Percentiles rank a stretch among this genome's conserved stretches.
Conservation (phyloP, 306 rosid genomes). For the Styphnolobium japonicum region DNA sequence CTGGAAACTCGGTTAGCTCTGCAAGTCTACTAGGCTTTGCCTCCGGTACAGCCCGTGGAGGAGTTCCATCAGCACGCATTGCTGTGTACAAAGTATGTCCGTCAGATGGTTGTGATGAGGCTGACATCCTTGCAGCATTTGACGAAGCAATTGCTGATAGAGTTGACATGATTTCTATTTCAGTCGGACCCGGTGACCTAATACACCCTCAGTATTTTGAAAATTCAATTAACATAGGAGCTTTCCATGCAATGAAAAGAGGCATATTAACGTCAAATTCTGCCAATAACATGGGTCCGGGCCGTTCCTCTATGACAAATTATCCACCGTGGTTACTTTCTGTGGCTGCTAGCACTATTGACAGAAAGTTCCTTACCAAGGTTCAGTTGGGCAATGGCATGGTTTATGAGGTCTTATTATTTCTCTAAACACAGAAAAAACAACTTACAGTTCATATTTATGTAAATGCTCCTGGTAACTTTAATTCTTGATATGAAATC, state of each 20-base stretch:
- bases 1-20: conserved; percentile 30
- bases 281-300: conserved; percentile 45
- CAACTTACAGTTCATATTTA: too few species aligned
- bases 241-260: conserved; percentile 53
- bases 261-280: conserved; percentile 48
- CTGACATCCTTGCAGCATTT: conserved; percentile 34
- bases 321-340: conserved; percentile 57
- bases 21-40: conserved; percentile 38
- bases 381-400: conserved; percentile 38
- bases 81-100: conserved; percentile 29
- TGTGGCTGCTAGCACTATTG: conserved; percentile 51
- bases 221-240: conserved; percentile 34
- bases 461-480: too few species aligned
- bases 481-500: background rate
- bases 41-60: conserved; percentile 41
- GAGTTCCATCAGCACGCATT: conserved; percentile 37
- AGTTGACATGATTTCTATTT: conserved; percentile 45
- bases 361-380: conserved; percentile 33
- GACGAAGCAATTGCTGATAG: conserved; percentile 58
- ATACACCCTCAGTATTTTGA: conserved; percentile 1
- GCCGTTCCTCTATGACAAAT: background rate
- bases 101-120: background rate
- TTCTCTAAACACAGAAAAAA: too few species aligned
- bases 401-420: conserved; percentile 24
- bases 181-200: background rate